These are phyloP conservation scores for Phytophthora ramorum DNA, from an alignment of 352 stramenopile genomes.

Conservation along the genomic window DNA sequence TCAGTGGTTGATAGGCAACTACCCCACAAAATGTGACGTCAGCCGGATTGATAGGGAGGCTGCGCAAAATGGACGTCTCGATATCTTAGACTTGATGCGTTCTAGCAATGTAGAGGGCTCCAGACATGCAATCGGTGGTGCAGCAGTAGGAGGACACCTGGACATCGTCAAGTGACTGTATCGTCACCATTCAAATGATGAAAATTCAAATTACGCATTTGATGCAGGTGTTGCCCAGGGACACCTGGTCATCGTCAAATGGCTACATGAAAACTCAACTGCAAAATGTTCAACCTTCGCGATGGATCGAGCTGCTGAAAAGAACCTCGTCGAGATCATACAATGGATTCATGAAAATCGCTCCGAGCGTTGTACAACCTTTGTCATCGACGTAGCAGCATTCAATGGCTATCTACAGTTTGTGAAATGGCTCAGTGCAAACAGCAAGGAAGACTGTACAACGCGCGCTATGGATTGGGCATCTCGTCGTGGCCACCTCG, in stretches of 20 bases:
- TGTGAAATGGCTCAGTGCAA: neutral
- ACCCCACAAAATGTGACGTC: neutral
- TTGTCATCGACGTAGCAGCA: neutral
- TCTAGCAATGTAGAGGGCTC: neutral
- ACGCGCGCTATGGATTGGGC: neutral
- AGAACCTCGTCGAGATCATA: neutral
- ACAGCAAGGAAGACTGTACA: neutral
- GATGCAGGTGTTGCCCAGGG: neutral
- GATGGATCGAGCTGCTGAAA: neutral
- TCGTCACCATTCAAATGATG: neutral
- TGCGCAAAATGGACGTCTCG: neutral
- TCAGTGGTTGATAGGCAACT: neutral
- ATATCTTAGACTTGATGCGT: neutral
- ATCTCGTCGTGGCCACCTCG: neutral
- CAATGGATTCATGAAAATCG: neutral
- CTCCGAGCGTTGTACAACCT: neutral
- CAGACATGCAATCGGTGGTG: neutral
- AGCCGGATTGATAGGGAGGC: neutral
- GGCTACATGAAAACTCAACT: neutral
- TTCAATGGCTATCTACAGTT: neutral
- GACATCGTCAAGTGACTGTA: conserved; percentile 5
- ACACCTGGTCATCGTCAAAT: neutral
- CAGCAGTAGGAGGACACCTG: neutral
- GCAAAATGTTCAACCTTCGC: neutral
- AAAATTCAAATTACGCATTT: neutral